phyloP scores from a whole-genome alignment of 805 yeast genomes.

The Hanseniaspora mollemarum region DNA sequence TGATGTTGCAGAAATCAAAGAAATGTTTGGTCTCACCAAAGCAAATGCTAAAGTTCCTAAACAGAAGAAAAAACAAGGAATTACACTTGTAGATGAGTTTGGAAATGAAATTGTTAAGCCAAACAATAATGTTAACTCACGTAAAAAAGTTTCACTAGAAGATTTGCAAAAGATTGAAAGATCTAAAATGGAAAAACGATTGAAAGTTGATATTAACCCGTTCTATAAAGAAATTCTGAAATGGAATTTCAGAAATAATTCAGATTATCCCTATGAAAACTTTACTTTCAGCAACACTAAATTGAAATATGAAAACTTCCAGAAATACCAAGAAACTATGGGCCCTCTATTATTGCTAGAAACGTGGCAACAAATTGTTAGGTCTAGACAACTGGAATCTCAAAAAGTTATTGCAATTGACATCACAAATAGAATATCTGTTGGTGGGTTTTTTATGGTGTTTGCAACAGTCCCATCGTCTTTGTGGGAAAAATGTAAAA shows the following conservation, averaged over 20 bases:
- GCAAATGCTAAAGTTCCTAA: not conserved
- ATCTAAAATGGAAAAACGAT: conserved; percentile 64
- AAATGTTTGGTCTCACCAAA: conserved; percentile 25
- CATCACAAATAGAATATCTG: conserved; percentile 69
- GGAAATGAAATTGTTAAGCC: conserved; percentile 30
- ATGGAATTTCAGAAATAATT: conserved; percentile 59
- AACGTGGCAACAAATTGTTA: conserved; percentile 83
- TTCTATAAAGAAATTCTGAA: conserved; percentile 54
- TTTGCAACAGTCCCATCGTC: conserved; percentile 56
- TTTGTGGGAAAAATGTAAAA: conserved; percentile 39
- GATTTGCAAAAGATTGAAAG: conserved; percentile 41
- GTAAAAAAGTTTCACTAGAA: conserved; percentile 33
- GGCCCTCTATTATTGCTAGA: conserved; percentile 78
- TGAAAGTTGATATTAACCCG: conserved; percentile 67
- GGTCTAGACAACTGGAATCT: conserved; percentile 52
- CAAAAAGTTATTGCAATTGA: conserved; percentile 49
- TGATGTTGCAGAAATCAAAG: conserved; percentile 27
- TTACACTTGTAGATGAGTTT: conserved; percentile 19
- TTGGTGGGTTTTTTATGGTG: conserved; percentile 80
- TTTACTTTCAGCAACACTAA: conserved; percentile 37
- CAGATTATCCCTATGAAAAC: conserved; percentile 47
- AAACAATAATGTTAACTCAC: conserved; percentile 24
- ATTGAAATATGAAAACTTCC: conserved; percentile 43
- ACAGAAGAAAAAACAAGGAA: conserved; percentile 10
- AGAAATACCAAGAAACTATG: conserved; percentile 57